Base-by-base conservation (phyloP, 148 eudicot genomes). In the Rheum nobile region DNA sequence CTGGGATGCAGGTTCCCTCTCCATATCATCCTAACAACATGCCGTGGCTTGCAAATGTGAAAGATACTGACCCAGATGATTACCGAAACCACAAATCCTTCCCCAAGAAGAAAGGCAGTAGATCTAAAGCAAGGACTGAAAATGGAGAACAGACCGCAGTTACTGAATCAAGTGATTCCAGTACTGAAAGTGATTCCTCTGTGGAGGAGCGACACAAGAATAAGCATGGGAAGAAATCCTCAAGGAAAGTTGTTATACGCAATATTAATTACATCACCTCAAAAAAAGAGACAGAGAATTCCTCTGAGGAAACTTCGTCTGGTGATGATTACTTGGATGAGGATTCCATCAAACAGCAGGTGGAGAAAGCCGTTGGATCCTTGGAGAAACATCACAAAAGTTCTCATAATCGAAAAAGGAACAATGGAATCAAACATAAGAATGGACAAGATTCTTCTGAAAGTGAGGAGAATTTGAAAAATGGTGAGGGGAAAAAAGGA, bases 231-330 rank as follows among this genome's bases (percentile, higher is more conserved):
- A 90, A 82, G 77, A 83, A 75, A 48, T 82, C 93, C 55, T 86
- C 93, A 7, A 76, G 87, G 65, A 92, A 85, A 75, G 93, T 92
- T 19, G 88, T 92, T 7, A 90, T 90, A 57, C 88, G 89, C 57
- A 88, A 92, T 74, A 85, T 92, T 61, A 92, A 92, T 77, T 92
- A 92, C 79, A 85, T 88, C 34, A 76, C 91, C 22, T 84, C 93
- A 46, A 84, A 80, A 76, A 80, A 79, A 78, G 87, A 88, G 46
- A 88, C 72, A 74, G 88, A 82, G 38, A 71, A 77, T 74, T 71
- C 76, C 69, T 85, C 89, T 12, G 85, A 85, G 75, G 84, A 72
- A 24, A 72, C 75, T 79, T 86, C 88, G 47, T 87, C 89, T 72
- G 90, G 80, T 63, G 86, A 87, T 47, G 86, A 85, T 81, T 87